Base-by-base conservation (phyloP, 495 filamentous ascomycete genomes). In the Aspergillus steynii region DNA sequence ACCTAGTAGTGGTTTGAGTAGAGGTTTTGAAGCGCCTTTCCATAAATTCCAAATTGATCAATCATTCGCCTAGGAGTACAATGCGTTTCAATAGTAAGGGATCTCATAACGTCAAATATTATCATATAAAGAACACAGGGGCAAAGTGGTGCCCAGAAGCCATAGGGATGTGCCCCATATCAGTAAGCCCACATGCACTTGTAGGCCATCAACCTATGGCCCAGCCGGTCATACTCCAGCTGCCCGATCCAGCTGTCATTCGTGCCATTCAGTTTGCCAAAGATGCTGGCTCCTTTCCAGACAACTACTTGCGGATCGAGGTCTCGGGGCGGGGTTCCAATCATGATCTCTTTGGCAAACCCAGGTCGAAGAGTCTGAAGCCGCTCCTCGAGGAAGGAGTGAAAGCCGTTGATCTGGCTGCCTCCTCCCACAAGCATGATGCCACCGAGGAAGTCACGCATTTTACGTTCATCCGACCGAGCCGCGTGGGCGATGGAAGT, bases 251-350 rank as follows among this genome's bases (percentile, higher is more conserved):
- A 98, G 73, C 88, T 92, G 76, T 99, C 96, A 74, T 97, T 97
- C 9, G 89, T 91, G 31, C 80, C 77, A 61, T 74, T 83, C 70
- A 99, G 77, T 77, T 96, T 94, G n/a, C 91, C 93, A 80, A 97
- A 99, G 29, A 99, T 91, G 68, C 93, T 96, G 3, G 90, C 96
- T 2, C 95, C 95, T 82, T 99, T 99, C 95, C 95, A 99, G 6
- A 90, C 89, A 32, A 98, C 90, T 5, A 97, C 93, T 71, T 97
- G 92, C 27, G 92, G 90, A 71, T 98, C 95, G 70, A 99, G 84
- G 66, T 99, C 95, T 62, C 95, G 75, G 1, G 95, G 96, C 42
- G 92, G 93, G 15, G 86, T 84, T 37, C 90, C 92, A 53, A 98
- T 92, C 65, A 98, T 82, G 62, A 99, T 93, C 62, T 92, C 88